Conservation (phyloP, 202 grass and related monocot genomes). For the Schoenoplectus tabernaemontani region DNA sequence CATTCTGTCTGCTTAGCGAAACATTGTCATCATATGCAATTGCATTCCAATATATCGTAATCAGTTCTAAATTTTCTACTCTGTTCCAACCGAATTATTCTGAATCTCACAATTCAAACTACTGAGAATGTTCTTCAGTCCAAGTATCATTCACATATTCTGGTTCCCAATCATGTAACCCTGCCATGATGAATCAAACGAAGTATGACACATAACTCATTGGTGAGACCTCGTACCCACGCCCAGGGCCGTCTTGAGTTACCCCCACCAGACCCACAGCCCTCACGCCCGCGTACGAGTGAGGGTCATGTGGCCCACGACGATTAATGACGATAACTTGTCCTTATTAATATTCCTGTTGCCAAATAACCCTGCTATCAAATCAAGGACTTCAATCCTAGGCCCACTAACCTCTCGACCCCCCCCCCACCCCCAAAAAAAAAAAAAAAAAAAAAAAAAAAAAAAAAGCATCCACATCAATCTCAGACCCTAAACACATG, state of each 20-base stretch:
- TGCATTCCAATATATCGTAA: background rate
- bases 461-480: too few species aligned
- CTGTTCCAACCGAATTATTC: background rate
- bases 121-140: background rate
- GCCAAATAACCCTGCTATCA: background rate
- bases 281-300: too few species aligned
- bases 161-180: background rate
- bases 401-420: background rate
- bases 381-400: background rate
- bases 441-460: too few species aligned
- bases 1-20: background rate
- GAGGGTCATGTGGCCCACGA: too few species aligned
- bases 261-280: too few species aligned
- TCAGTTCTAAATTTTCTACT: background rate
- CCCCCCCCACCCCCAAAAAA: background rate
- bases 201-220: background rate
- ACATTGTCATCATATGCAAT: background rate
- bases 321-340: background rate
- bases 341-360: background rate
- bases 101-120: background rate
- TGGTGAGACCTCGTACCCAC: too few species aligned
- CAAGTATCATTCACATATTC: background rate
- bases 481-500: background rate
- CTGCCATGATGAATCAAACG: background rate
- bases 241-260: too few species aligned